Conservation (phyloP, 306 rosid species). For the Argentina anserina region DNA sequence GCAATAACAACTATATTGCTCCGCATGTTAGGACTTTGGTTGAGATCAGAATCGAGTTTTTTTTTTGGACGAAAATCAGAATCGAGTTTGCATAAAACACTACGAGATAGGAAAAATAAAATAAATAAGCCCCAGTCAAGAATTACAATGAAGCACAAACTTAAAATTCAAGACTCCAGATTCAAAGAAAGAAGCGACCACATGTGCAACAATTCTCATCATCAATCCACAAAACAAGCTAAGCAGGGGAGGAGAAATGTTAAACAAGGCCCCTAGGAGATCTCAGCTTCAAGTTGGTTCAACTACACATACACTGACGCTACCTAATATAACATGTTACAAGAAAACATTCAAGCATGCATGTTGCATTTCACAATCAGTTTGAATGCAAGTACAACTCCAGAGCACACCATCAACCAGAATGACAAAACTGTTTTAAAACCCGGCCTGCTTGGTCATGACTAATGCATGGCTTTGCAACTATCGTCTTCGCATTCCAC, state of each 20-base stretch:
- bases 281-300: not conserved
- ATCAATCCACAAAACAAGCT: not conserved
- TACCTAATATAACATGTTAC: not conserved
- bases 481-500: conserved; percentile 88
- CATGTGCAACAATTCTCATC: not conserved
- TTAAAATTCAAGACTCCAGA: not conserved
- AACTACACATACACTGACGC: not conserved
- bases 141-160: not conserved
- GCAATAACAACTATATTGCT: too few species aligned
- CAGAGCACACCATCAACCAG: conserved; percentile 7
- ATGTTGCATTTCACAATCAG: not conserved
- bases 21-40: too few species aligned
- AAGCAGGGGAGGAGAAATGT: not conserved
- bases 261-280: not conserved
- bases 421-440: conserved; percentile 8
- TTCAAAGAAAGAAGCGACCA: not conserved
- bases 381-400: not conserved
- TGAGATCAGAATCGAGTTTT: too few species aligned
- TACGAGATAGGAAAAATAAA: too few species aligned
- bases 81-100: too few species aligned
- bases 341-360: not conserved
- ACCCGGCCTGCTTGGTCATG: conserved; percentile 6
- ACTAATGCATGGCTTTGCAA: not conserved
- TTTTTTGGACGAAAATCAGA: too few species aligned
- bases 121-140: too few species aligned